Evolutionary conservation across 345 rosid genomes (phyloP), one percentile per base, ranked within the genome.

Genomic region (Melaleuca alternifolia): DNA sequence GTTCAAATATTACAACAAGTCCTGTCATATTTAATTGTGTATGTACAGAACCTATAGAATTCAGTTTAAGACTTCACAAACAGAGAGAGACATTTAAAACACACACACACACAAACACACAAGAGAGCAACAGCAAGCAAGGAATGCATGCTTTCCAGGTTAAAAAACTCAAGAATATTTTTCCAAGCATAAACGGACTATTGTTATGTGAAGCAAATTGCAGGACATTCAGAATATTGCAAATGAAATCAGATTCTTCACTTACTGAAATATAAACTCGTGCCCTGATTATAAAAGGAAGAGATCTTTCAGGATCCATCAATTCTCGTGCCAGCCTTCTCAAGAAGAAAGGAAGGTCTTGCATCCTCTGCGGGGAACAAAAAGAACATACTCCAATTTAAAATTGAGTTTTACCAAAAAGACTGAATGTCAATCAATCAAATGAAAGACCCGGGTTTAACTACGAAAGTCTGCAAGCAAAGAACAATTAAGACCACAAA

Each of bases 271-370:
- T 87, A 89, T 92, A 97, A 61, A 97, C 95, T 3, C 97, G 98
- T 12, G 94, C 96, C 84, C 94, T 92, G 86, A 97, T 93, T 86
- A 96, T 94, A 85, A 96, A 85, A 71, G 98, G 99, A 91, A 96
- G 98, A 20, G 98, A 89, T 94, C 99, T 95, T 88, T 83, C 94
- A 51, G 99, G 99, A 92, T 95, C 93, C 91, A 90, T 89, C 90
- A 97, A 86, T 88, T 97, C 99, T 30, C 94, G 90, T 86, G 95
- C 85, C 92, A 97, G 90, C 85, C 99, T 92, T 61, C 94, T 89
- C 9, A 97, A 90, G 88, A 97, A 91, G 87, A 97, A 97, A 46
- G 99, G 99, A 89, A 97, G 99, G 89, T 97, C 99, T 92, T 89
- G 98, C 91, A 96, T 86, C 91, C 96, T 93, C 99, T 97, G 93